Conservation (phyloP, 2,329 filamentous ascomycete genomes). For the Huntiella decipiens region DNA sequence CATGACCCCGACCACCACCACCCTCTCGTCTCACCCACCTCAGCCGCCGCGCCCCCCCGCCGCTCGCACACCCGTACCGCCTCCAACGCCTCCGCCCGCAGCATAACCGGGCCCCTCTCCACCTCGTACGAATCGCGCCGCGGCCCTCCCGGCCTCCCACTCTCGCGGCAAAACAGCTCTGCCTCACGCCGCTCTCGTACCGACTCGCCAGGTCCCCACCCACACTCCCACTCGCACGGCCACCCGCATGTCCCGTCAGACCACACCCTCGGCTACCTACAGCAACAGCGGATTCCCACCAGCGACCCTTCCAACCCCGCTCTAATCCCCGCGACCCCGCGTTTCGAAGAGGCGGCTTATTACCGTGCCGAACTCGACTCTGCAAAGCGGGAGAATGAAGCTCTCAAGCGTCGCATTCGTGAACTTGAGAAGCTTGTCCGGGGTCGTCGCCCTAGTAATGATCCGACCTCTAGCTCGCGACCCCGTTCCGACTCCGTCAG, state of each 20-base stretch:
- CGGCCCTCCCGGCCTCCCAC: conserved; percentile 23
- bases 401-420: conserved; percentile 38
- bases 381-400: conserved; percentile 45
- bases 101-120: conserved; percentile 26
- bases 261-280: conserved; percentile 29
- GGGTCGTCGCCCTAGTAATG: conserved; percentile 28
- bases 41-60: conserved; percentile 18
- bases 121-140: conserved; percentile 20
- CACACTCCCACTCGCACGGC: neutral
- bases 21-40: conserved; percentile 31
- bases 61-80: conserved; percentile 39
- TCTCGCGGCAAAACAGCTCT: conserved; percentile 36
- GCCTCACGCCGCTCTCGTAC: conserved; percentile 33
- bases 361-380: conserved; percentile 40
- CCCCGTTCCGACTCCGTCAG: conserved; percentile 36
- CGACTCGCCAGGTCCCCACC: conserved; percentile 23
- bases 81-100: conserved; percentile 35
- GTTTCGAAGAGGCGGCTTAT: conserved; percentile 43
- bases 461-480: conserved; percentile 18
- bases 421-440: conserved; percentile 40
- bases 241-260: conserved; percentile 3
- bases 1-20: conserved; percentile 33
- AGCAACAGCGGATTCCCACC: conserved; percentile 25
- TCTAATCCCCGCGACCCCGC: conserved; percentile 34
- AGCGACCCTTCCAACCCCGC: conserved; percentile 28